Percentiles rank a stretch among this genome's conserved stretches.
These are phyloP conservation scores for Macrotyloma uniflorum DNA, from an alignment of 306 rosid species.

Conservation along the genomic window DNA sequence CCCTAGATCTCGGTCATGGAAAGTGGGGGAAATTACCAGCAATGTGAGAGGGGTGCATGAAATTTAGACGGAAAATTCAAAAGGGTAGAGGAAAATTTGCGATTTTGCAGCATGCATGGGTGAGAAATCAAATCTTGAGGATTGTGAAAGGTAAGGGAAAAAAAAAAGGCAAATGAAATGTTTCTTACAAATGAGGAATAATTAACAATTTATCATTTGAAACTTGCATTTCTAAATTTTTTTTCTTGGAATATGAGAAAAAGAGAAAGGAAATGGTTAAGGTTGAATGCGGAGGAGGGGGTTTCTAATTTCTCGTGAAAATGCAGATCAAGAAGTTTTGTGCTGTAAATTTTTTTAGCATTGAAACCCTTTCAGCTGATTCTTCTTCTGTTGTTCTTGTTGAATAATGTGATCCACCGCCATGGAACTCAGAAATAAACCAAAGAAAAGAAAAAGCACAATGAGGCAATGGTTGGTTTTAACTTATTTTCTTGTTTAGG, in stretches of 20 bases:
- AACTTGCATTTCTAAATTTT: not conserved
- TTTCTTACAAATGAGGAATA: not conserved
- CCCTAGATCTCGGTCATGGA: slow-evolving; percentile 61
- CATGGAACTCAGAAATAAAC: slow-evolving; percentile 43
- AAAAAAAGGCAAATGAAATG: slow-evolving; percentile 1
- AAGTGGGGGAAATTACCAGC: slow-evolving; percentile 5
- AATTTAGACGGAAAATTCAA: slow-evolving; percentile 37
- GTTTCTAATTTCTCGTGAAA: not conserved
- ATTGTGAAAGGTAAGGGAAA: slow-evolving; percentile 17
- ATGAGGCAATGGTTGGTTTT: slow-evolving; percentile 36
- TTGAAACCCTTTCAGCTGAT: slow-evolving; percentile 38
- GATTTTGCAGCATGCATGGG: slow-evolving; percentile 48
- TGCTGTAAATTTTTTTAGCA: slow-evolving; percentile 25
- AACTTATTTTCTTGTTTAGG: slow-evolving; percentile 28
- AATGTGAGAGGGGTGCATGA: slow-evolving; percentile 33
- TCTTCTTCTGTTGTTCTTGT: slow-evolving; percentile 24
- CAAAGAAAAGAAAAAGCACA: slow-evolving; percentile 11
- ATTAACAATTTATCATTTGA: not conserved
- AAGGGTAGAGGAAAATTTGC: slow-evolving; percentile 34
- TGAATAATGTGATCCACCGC: slow-evolving; percentile 43
- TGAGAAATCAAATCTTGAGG: slow-evolving; percentile 49
- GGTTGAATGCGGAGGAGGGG: not conserved
- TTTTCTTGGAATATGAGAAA: slow-evolving; percentile 35
- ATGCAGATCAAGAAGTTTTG: slow-evolving; percentile 38
- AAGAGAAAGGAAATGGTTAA: not conserved